Percentiles rank a stretch among this genome's conserved stretches.
phyloP scores from a whole-genome alignment of 2,329 filamentous ascomycete genomes.

The Cercospora sojina region DNA sequence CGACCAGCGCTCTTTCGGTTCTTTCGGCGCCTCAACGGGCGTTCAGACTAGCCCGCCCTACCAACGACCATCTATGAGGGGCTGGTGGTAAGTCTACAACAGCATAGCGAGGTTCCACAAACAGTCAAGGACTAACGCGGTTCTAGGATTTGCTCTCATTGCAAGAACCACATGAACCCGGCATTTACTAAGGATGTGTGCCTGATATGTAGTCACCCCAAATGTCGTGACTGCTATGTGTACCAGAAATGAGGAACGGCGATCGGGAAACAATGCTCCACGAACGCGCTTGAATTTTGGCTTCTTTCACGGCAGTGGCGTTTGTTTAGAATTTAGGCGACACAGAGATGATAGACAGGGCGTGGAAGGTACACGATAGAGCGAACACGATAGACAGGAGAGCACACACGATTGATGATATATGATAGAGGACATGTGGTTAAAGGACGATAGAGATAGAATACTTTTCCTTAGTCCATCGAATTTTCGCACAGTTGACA shows the following conservation, averaged over 20 bases:
- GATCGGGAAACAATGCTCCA: background rate
- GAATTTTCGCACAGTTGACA: too few relatives aligned
- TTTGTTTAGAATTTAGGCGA: background rate
- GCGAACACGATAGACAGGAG: background rate
- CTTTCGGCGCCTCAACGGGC: background rate
- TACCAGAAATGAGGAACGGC: background rate
- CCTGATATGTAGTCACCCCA: background rate
- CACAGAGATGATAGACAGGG: background rate
- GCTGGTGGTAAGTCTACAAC: background rate
- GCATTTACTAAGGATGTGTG: background rate
- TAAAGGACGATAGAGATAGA: too few relatives aligned
- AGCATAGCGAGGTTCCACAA: background rate
- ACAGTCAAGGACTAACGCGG: background rate
- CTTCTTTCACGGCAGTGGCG: background rate
- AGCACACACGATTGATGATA: background rate
- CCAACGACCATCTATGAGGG: background rate
- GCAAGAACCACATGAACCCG: background rate
- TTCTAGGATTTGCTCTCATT: background rate
- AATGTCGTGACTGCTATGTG: background rate
- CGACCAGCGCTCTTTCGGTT: background rate
- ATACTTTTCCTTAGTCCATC: too few relatives aligned
- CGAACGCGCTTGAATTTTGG: background rate
- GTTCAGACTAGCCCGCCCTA: background rate
- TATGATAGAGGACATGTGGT: background rate
- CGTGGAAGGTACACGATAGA: background rate